Base-by-base conservation (phyloP, 2,329 filamentous ascomycete species). In the Cladophialophora chaetospira region DNA sequence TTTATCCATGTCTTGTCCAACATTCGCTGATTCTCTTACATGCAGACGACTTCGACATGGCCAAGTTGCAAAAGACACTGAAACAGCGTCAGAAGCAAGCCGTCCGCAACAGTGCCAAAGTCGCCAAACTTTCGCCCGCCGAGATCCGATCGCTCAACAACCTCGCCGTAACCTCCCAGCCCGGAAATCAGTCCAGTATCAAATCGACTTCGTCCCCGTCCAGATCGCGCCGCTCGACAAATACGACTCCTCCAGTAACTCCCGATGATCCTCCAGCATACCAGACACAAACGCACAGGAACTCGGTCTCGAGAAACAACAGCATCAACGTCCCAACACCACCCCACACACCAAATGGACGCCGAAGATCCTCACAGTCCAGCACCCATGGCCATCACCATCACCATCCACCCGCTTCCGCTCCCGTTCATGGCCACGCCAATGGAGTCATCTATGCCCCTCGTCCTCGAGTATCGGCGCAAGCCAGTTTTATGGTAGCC, bases 1-100 rank as follows among this genome's bases (percentile, higher is more conserved):
- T 35, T 21, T 25, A 49, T 31, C 50, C 44, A 54, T 52, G 33
- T 48, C 36, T 52, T 63, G 40, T 59, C 42, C 40, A 38, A 33
- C 50, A 52, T 51, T 13, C n/a, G 42, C 59, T 58, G 54, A 61
- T 57, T 38, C 45, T 26, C 21, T 35, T 49, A 38, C 35, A 33
- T 46, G n/a, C 53, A 65, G 64, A 65, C 55, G 59, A 61, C 23
- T 62, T 65, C 53, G 61, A 66, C 42, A 66, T 66, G 64, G 63
- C 61, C 47, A 65, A 63, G 55, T 40, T 66, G 44, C 55, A 62
- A 53, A 66, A 66, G 54, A 55, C 53, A n/a, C 48, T 65, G 33
- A 63, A 61, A 51, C 64, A 65, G 52, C 54, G 60, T 33, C 64
- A 64, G 40, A 58, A 59, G 10, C 52, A 57, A 26, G 58, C 61